A percentile compares a stretch with the other conserved stretches of the same genome.
These are phyloP conservation scores for Myriosclerotinia scirpicola DNA, from an alignment of 2,329 filamentous ascomycete species.

Conservation along the genomic window DNA sequence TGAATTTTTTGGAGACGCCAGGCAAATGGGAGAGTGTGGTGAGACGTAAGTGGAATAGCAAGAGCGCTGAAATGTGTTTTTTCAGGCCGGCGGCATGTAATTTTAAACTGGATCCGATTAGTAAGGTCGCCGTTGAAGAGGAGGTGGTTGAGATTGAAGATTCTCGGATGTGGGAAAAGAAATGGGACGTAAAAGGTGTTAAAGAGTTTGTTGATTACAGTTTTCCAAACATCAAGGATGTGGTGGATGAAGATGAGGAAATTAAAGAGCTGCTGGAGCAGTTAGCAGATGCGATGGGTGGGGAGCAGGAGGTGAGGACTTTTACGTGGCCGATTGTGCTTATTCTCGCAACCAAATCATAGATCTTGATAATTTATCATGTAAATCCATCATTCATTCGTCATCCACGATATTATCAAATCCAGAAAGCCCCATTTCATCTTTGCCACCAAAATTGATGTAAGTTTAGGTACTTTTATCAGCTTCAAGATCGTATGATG, in stretches of 20 bases:
- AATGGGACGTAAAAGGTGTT: not conserved
- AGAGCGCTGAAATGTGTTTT: not conserved
- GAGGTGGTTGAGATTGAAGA: constrained; percentile 12
- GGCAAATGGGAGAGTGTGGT: not conserved
- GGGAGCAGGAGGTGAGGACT: not conserved
- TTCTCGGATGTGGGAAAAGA: not conserved
- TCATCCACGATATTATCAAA: too few species aligned
- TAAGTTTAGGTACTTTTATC: too few species aligned
- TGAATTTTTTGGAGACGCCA: not conserved
- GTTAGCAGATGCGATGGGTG: constrained; percentile 2
- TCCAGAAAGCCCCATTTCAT: too few species aligned
- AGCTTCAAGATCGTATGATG: too few species aligned
- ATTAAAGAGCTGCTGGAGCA: not conserved
- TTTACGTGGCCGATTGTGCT: constrained; percentile 2
- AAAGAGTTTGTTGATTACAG: constrained; percentile 3
- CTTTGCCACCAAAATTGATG: too few species aligned
- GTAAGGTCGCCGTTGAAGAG: not conserved
- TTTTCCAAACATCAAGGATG: constrained; percentile 3
- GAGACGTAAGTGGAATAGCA: constrained; percentile 7
- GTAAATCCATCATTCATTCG: too few species aligned
- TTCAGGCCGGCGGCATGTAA: constrained; percentile 2
- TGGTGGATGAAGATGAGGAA: not conserved
- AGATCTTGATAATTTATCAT: too few species aligned
- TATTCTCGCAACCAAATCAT: not conserved
- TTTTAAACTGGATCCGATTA: not conserved